Percentiles rank a stretch among this genome's conserved stretches.
phyloP scores from a whole-genome alignment of 139 green algal genomes.

The Chlamydomonas eustigma region DNA sequence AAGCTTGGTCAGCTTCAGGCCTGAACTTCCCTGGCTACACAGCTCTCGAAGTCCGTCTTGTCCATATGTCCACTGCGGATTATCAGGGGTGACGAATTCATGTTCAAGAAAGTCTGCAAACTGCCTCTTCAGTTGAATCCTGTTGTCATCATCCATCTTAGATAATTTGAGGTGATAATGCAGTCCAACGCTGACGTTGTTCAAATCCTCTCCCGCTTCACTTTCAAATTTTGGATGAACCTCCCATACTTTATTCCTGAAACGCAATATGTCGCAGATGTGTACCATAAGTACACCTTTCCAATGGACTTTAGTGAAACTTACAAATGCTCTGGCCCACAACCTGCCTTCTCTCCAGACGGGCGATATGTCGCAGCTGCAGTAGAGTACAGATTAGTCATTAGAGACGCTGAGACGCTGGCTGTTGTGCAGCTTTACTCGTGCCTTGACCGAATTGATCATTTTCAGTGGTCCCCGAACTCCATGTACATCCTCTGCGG shows the following conservation, averaged over 20 bases:
- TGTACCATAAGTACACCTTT: too few relatives aligned
- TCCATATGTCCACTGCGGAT: constrained; percentile 52
- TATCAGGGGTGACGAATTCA: constrained; percentile 46
- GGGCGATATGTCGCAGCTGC: constrained; percentile 60
- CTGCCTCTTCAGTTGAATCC: constrained; percentile 61
- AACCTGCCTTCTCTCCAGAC: constrained; percentile 68
- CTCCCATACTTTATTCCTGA: too few relatives aligned
- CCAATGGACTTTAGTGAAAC: constrained; percentile 82
- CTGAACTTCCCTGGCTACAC: constrained; percentile 34
- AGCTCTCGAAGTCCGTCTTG: constrained; percentile 46
- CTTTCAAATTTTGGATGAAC: too few relatives aligned
- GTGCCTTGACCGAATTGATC: constrained; percentile 80
- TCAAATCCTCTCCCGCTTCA: too few relatives aligned
- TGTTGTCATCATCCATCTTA: constrained; percentile 32
- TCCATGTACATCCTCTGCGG: constrained; percentile 71
- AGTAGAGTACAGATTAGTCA: constrained; percentile 74
- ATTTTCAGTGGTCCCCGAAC: constrained; percentile 74
- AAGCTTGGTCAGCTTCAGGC: constrained; percentile 31
- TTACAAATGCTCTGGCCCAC: constrained; percentile 47
- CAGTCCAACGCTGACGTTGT: too few relatives aligned
- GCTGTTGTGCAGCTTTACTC: constrained; percentile 68
- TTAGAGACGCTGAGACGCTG: constrained; percentile 58
- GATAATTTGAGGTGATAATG: not conserved
- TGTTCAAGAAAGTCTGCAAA: constrained; percentile 79
- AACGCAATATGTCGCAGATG: too few relatives aligned